phyloP scores from a whole-genome alignment of 257 asterid species.

The Lithospermum erythrorhizon region DNA sequence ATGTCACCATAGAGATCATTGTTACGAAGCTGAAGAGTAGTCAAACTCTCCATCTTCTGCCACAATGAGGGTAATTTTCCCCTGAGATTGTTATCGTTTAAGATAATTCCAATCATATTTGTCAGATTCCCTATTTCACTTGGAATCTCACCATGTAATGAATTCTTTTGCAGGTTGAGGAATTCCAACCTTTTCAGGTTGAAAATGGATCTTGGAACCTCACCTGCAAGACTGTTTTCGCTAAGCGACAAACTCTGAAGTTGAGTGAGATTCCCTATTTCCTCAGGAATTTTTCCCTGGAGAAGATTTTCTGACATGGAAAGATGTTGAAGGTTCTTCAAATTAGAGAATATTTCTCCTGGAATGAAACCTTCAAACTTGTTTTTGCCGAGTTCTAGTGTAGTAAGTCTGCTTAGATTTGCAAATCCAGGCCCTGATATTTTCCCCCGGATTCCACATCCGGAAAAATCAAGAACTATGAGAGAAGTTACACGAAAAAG shows the following conservation, averaged over 20 bases:
- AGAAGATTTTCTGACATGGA: slow-evolving; percentile 16
- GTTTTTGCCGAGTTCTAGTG: slow-evolving; percentile 18
- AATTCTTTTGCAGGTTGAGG: slow-evolving; percentile 16
- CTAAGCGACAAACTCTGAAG: slow-evolving; percentile 12
- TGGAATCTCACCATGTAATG: slow-evolving; percentile 14
- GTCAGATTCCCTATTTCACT: slow-evolving; percentile 14
- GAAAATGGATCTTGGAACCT: slow-evolving; percentile 12
- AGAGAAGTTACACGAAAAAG: slow-evolving; percentile 13
- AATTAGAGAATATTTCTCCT: slow-evolving; percentile 12
- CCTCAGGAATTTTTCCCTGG: slow-evolving; percentile 19
- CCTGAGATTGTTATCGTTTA: slow-evolving; percentile 21
- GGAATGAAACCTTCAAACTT: slow-evolving; percentile 22
- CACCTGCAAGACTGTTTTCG: slow-evolving; percentile 18
- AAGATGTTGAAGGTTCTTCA: slow-evolving; percentile 16
- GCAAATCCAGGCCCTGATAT: slow-evolving; percentile 16
- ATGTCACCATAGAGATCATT: slow-evolving; percentile 19
- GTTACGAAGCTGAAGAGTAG: slow-evolving; percentile 15
- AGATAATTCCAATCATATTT: slow-evolving; percentile 15
- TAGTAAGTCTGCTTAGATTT: slow-evolving; percentile 12
- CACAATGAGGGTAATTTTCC: slow-evolving; percentile 17
- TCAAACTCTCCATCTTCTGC: slow-evolving; percentile 14
- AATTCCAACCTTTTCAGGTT: slow-evolving; percentile 11
- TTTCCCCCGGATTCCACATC: slow-evolving; percentile 13
- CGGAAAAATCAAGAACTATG: slow-evolving; percentile 19
- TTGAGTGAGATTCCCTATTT: slow-evolving; percentile 19